Evolutionary conservation across 129 eudicot genomes (phyloP).

Genomic region (Flaveria brownii): DNA sequence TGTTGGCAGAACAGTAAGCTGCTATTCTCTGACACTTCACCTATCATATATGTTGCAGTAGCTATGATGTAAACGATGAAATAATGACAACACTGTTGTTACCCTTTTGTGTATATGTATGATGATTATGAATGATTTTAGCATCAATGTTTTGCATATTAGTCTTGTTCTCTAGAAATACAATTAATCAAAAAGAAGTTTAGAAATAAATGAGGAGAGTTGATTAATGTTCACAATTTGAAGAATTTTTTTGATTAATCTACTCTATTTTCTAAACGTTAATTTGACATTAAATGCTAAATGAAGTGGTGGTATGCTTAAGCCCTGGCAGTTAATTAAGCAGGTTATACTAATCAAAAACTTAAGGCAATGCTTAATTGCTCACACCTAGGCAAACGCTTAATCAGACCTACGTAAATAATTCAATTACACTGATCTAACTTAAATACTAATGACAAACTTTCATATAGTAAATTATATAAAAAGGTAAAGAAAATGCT

Average conservation of each 20-base stretch:
- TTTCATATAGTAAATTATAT: neutral
- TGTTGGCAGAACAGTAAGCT: neutral
- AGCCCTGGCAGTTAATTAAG: neutral
- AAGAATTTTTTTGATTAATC: neutral
- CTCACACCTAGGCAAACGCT: neutral
- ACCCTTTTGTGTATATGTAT: neutral
- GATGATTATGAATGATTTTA: neutral
- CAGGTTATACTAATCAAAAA: slow-evolving; percentile 1
- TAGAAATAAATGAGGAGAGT: neutral
- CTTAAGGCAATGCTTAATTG: neutral
- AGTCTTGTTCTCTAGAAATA: neutral
- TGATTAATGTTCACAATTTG: slow-evolving; percentile 14
- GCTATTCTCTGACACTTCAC: slow-evolving; percentile 1
- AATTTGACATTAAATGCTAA: slow-evolving; percentile 12
- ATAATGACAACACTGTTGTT: neutral
- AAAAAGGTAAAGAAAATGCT: slow-evolving; percentile 10
- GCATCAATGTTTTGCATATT: neutral
- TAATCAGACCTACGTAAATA: neutral
- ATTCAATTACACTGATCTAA: neutral
- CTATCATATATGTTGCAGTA: slow-evolving; percentile 2
- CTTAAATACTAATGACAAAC: neutral
- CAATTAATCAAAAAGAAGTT: neutral
- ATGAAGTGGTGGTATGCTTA: neutral
- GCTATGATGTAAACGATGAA: neutral
- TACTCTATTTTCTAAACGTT: neutral